These are phyloP conservation scores for Populus nigra DNA, from an alignment of 345 rosid genomes.

Conservation along the genomic window DNA sequence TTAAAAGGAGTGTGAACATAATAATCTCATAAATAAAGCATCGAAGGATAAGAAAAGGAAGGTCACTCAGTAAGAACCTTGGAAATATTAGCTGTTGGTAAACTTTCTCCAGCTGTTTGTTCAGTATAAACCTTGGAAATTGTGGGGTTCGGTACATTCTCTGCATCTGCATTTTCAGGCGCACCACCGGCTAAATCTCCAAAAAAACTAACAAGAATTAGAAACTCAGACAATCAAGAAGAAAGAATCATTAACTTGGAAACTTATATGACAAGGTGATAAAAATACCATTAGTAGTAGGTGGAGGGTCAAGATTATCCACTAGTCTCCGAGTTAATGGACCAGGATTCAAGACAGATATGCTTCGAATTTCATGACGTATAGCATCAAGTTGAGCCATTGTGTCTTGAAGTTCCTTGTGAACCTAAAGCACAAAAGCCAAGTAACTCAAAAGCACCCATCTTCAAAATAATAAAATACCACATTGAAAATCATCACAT, in stretches of 20 bases:
- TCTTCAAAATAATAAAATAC: background rate
- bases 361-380: constrained; percentile 70
- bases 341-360: constrained; percentile 65
- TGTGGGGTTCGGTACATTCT: constrained; percentile 3
- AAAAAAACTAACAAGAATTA: background rate
- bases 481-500: background rate
- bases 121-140: constrained; percentile 4
- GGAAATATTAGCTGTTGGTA: constrained; percentile 26
- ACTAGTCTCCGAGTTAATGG: constrained; percentile 68
- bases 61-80: constrained; percentile 35
- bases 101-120: constrained; percentile 28
- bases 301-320: constrained; percentile 35
- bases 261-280: background rate
- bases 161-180: constrained; percentile 3
- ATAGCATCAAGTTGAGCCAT: constrained; percentile 82
- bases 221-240: background rate
- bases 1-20: background rate
- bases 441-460: background rate
- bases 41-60: background rate
- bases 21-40: background rate
- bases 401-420: constrained; percentile 85
- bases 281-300: constrained; percentile 39
- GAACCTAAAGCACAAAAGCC: constrained; percentile 44
- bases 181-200: constrained; percentile 4
- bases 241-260: background rate